A percentile compares a stretch with the other conserved stretches of the same genome.
Evolutionary conservation across 2,329 filamentous ascomycete genomes (phyloP).

Genomic region (Xylariaceae sp.): DNA sequence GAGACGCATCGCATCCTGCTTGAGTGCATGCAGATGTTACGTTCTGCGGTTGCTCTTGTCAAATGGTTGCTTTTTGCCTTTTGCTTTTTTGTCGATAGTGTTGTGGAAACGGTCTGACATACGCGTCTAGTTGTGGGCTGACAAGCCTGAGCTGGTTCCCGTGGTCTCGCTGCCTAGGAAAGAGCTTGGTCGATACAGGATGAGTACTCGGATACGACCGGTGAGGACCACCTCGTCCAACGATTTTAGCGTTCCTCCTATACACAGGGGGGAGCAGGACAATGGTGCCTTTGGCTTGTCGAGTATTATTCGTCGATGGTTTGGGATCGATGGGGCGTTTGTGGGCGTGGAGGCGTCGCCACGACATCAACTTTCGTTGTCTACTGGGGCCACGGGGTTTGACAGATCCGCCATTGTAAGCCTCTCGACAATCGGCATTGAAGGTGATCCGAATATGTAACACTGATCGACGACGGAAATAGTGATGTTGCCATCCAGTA

Average conservation of each 20-base stretch:
- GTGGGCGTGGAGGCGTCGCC: neutral
- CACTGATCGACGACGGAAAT: neutral
- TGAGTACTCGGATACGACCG: neutral
- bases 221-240: neutral
- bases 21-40: conserved; percentile 20
- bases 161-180: neutral
- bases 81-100: too few relatives aligned
- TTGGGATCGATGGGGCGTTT: neutral
- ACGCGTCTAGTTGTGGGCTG: conserved; percentile 1
- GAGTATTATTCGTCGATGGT: neutral
- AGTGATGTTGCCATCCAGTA: neutral
- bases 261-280: neutral
- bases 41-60: conserved; percentile 1
- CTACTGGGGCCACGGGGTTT: neutral
- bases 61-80: conserved; percentile 22
- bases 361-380: neutral
- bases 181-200: conserved; percentile 3
- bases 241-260: conserved; percentile 1
- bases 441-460: neutral
- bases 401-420: neutral
- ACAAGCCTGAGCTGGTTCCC: conserved; percentile 4
- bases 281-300: neutral
- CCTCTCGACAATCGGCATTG: neutral
- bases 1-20: conserved; percentile 16
- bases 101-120: conserved; percentile 8